Evolutionary conservation across 768 basidiomycete species (phyloP).

Genomic region (Neoboletus subvelutipes): DNA sequence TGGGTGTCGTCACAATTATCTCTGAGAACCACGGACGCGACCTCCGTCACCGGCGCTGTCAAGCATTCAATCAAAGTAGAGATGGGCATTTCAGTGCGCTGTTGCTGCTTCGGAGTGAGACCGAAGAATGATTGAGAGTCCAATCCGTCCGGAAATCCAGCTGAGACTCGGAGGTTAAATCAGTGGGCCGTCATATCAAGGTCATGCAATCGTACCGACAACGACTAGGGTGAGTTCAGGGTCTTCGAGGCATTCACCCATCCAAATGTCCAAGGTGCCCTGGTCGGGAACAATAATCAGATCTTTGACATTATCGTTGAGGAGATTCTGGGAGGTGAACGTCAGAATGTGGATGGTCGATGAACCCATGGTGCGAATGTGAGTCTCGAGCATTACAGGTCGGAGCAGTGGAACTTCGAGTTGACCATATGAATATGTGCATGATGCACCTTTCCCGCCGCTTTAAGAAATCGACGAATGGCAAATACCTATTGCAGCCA

Average conservation of each 20-base stretch:
- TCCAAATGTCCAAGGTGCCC: not conserved
- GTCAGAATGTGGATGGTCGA: not conserved
- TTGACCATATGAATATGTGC: not conserved
- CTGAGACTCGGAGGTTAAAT: not conserved
- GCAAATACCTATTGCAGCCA: too few relatives aligned
- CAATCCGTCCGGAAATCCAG: not conserved
- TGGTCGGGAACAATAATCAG: not conserved
- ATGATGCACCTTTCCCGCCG: not conserved
- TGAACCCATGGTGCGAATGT: not conserved
- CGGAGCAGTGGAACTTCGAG: not conserved
- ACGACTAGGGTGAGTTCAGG: not conserved
- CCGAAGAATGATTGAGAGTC: not conserved
- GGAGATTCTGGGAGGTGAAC: not conserved
- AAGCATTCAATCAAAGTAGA: not conserved
- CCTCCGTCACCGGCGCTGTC: slow-evolving; percentile 1
- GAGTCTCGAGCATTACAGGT: not conserved
- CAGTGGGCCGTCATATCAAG: not conserved
- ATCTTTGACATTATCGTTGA: not conserved
- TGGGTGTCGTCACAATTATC: not conserved
- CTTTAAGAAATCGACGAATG: not conserved
- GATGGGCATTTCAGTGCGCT: not conserved
- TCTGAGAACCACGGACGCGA: not conserved
- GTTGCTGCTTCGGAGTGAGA: not conserved
- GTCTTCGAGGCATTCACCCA: slow-evolving; percentile 2
- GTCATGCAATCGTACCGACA: not conserved